phyloP scores from a whole-genome alignment of 495 filamentous ascomycete species.

The Aspergillus coremiiformis region DNA sequence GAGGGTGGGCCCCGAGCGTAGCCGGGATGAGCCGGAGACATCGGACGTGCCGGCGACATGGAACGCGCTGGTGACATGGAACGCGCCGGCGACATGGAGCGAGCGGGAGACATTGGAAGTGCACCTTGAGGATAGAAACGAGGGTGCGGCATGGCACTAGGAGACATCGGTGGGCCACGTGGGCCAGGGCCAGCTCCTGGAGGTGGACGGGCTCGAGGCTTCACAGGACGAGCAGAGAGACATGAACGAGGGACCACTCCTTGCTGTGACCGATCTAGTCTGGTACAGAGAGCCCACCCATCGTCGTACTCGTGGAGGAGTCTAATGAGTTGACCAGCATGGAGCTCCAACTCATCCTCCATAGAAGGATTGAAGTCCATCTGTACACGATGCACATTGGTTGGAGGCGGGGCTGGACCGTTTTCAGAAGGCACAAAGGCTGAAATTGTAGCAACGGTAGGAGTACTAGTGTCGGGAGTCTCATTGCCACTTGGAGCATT shows the following conservation, averaged over 20 bases:
- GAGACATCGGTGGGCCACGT: constrained; percentile 40
- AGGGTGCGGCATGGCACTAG: constrained; percentile 20
- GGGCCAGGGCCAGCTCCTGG: constrained; percentile 42
- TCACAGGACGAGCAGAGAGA: constrained; percentile 84
- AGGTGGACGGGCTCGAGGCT: constrained; percentile 63
- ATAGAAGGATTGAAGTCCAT: constrained; percentile 91
- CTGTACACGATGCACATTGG: constrained; percentile 80
- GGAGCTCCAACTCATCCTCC: constrained; percentile 81
- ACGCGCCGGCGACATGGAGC: constrained; percentile 20
- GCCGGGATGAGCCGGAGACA: constrained; percentile 17
- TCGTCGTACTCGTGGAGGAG: constrained; percentile 96
- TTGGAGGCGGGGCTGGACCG: constrained; percentile 30
- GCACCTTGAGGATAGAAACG: too few relatives aligned
- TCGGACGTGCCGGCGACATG: constrained; percentile 17
- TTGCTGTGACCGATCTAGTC: constrained; percentile 82
- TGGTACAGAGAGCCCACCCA: constrained; percentile 93
- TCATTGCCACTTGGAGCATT: constrained; percentile 20
- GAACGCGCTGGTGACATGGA: constrained; percentile 15
- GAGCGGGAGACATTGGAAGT: constrained; percentile 34
- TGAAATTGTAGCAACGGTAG: constrained; percentile 25
- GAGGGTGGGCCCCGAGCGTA: constrained; percentile 17
- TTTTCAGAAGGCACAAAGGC: constrained; percentile 33
- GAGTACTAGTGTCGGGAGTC: constrained; percentile 30
- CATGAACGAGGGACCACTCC: constrained; percentile 92
- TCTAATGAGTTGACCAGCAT: constrained; percentile 72